phyloP scores from a whole-genome alignment of 331 rosid species.

The Quercus lobata region DNA sequence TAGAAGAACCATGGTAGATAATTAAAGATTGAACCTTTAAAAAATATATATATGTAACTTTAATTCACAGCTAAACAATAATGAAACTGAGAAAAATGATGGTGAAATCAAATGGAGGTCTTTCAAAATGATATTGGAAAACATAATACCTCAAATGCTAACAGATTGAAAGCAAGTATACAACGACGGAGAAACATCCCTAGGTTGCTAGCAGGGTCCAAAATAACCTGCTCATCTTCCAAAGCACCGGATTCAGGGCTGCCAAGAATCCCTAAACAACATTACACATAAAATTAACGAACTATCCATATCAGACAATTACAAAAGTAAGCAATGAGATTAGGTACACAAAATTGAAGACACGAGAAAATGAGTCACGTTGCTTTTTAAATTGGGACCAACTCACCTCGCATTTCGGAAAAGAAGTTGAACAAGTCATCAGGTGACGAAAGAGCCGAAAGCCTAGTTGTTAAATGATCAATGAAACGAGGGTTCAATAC shows the following conservation, averaged over 20 bases:
- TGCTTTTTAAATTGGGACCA: background rate
- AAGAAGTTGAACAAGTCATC: constrained; percentile 91
- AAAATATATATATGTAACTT: background rate
- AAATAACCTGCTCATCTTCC: constrained; percentile 74
- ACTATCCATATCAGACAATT: background rate
- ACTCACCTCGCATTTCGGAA: constrained; percentile 73
- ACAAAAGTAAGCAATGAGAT: background rate
- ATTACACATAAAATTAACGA: constrained; percentile 2
- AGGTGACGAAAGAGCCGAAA: constrained; percentile 69
- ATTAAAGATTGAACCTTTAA: background rate
- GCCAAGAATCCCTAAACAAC: constrained; percentile 69
- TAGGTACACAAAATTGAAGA: background rate
- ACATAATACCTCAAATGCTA: constrained; percentile 73
- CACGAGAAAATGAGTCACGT: background rate
- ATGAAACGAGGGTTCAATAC: constrained; percentile 44
- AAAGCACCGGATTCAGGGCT: constrained; percentile 66
- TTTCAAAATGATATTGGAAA: background rate
- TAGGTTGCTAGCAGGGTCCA: constrained; percentile 75
- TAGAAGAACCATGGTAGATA: background rate
- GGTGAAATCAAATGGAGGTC: background rate
- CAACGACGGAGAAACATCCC: constrained; percentile 88
- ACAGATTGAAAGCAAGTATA: constrained; percentile 81
- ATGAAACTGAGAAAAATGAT: background rate
- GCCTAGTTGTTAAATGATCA: constrained; percentile 59
- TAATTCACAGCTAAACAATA: background rate